Evolutionary conservation across 495 filamentous ascomycete species (phyloP), one percentile per base, ranked within the genome.

Genomic region (Penicillium crystallinum): DNA sequence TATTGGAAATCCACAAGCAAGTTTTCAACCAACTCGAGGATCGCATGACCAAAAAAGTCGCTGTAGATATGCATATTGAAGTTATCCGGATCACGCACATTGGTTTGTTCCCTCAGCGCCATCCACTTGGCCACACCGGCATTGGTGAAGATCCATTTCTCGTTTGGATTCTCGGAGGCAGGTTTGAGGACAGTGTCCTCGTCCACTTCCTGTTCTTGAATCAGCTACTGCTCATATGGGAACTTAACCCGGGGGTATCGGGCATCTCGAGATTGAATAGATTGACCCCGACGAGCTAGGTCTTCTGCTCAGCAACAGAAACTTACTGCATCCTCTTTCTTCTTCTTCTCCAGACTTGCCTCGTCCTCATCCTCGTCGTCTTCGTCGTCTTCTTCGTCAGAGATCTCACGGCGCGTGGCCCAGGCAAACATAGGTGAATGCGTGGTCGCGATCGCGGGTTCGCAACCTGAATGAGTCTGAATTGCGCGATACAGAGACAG

Each of bases 31-130:
- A 70, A 46, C 52, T 79, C 74, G 33, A 62, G 23, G 3, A 68
- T 48, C 6, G 72, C 77, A 37, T 67, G 74, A 0, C 66, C 68
- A 25, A 46, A 52, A 23, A 46, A 66, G 37, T 78, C 69, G 40
- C 72, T 73, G 52, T 65, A 73, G 37, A 65, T 66, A 44, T 73
- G 62, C 69, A 77, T 71, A 27, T 48, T 56, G 31, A 71, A 69
- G 14, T 19, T n/a, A 25, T 77, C 72, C 8, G 65, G 74, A 48
- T 69, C 45, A 11, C 74, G 65, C 17, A 21, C 41, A 3, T 3
- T 0, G 14, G 25, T 44, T 6, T 23, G 6, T 2, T 25, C n/a
- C 1, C 23, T 12, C 25, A 44, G 15, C 11, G 41, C 25, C 3
- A 21, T 12, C 15, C 8, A 44, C 25, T 31, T 44, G 10, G 25